Conservation (phyloP, 2,329 filamentous ascomycete genomes). For the Graphium sp. region DNA sequence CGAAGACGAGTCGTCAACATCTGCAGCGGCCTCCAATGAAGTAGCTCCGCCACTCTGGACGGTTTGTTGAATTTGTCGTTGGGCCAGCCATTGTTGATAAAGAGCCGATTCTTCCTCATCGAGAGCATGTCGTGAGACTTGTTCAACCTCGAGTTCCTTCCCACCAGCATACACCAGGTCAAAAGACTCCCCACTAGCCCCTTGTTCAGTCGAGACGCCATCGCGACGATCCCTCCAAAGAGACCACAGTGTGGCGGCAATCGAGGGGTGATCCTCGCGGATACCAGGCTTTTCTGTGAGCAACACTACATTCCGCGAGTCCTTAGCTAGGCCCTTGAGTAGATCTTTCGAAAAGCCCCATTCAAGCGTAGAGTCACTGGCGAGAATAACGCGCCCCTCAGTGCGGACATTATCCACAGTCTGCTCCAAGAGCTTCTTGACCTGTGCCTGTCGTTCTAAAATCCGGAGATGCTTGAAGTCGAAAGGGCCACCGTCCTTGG, state of each 20-base stretch:
- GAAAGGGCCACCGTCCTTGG: conserved; percentile 54
- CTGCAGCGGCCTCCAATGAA: conserved; percentile 50
- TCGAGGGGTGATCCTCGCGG: conserved; percentile 26
- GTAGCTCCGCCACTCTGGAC: conserved; percentile 52
- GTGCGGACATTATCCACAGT: conserved; percentile 21
- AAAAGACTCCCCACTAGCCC: conserved; percentile 34
- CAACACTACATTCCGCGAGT: conserved; percentile 69
- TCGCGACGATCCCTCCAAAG: conserved; percentile 57
- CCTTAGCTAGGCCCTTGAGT: conserved; percentile 55
- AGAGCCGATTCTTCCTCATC: conserved; percentile 60
- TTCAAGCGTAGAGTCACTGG: conserved; percentile 76
- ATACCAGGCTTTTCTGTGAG: conserved; percentile 58
- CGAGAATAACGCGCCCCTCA: conserved; percentile 61
- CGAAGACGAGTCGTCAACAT: conserved; percentile 74
- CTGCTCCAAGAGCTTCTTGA: conserved; percentile 49
- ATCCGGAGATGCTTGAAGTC: conserved; percentile 77
- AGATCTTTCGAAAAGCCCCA: conserved; percentile 89
- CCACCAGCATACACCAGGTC: conserved; percentile 52
- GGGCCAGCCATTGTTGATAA: conserved; percentile 86
- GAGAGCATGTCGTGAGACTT: conserved; percentile 47
- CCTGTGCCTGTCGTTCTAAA: conserved; percentile 65
- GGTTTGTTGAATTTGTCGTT: conserved; percentile 72
- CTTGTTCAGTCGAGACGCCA: conserved; percentile 42
- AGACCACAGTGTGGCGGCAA: conserved; percentile 65
- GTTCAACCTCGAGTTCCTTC: conserved; percentile 40